Evolutionary conservation across 1,284 basidiomycete genomes (phyloP), one percentile per base, ranked within the genome.

Genomic region (Mycosarcoma mackinlayi): DNA sequence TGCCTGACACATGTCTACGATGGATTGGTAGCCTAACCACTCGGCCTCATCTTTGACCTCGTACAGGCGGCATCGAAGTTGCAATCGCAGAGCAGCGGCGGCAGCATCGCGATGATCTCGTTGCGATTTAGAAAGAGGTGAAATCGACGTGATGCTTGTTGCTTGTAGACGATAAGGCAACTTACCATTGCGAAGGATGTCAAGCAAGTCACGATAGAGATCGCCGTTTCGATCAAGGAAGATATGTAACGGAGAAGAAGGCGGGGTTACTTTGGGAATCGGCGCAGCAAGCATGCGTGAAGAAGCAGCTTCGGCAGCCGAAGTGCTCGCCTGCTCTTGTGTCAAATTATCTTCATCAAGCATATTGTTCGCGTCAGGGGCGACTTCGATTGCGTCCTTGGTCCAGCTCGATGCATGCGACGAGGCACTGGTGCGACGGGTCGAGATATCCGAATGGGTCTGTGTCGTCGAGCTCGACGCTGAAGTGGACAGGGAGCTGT

Each of bases 191-290:
- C 64, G 54, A 7, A 67, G 54, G 21, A 46, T 57, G 49, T 61
- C 64, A 27, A 67, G 49, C 1, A 67, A 38, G 41, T 61, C 64
- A 14, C 34, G 34, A 21, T 61, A 67, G 30, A 61, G 33, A 6
- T 54, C 50, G 18, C 31, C 30, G 33, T 61, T 67, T 19, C 64
- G 58, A 23, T 67, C 64, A 10, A 67, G 37, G 30, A 67, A 67
- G 40, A 67, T 47, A 18, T 28, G 24, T 4, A 6, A 31, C 14
- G 40, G 24, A 4, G 23, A 14, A 16, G 19, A 19, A 16, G 25
- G 3, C 8, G 35, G n/a, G 24, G 46, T 27, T 9, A 14, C 18
- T n/a, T 8, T 10, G 21, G 31, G 24, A 9, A 13, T 14, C 33
- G 33, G 33, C 33, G 33, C 6, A 3, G 16, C 11, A 14, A n/a